phyloP scores from a whole-genome alignment of 805 yeast species.

The Wickerhamiella dianesei region DNA sequence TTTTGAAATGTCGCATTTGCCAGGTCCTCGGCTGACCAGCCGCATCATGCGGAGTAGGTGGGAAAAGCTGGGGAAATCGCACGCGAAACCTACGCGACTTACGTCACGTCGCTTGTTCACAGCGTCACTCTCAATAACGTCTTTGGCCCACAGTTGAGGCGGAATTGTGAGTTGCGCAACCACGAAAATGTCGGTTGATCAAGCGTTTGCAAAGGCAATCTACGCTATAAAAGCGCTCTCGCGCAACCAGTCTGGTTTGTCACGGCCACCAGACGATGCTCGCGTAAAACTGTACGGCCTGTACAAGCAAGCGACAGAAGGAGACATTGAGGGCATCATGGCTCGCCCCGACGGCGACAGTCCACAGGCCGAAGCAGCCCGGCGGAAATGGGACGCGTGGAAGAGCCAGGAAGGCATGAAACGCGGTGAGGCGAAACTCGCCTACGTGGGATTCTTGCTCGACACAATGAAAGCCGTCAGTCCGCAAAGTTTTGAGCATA shows the following conservation, averaged over 20 bases:
- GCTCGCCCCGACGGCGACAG: slow-evolving; percentile 48
- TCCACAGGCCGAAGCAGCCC: slow-evolving; percentile 52
- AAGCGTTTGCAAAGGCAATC: slow-evolving; percentile 72
- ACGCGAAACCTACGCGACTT: background rate
- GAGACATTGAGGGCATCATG: slow-evolving; percentile 59
- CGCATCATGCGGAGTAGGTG: background rate
- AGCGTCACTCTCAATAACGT: background rate
- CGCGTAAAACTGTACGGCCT: slow-evolving; percentile 47
- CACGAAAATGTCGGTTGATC: slow-evolving; percentile 31
- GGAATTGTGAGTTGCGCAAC: too few relatives aligned
- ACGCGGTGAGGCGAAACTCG: slow-evolving; percentile 58
- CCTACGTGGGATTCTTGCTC: slow-evolving; percentile 53
- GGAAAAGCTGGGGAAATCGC: background rate
- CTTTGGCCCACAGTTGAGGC: background rate
- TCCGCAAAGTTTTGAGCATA: slow-evolving; percentile 49
- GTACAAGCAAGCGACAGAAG: slow-evolving; percentile 83
- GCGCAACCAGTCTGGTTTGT: slow-evolving; percentile 15
- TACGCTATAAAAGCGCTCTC: slow-evolving; percentile 64
- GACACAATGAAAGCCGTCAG: slow-evolving; percentile 41
- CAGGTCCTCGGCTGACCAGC: too few relatives aligned
- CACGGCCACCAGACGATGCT: slow-evolving; percentile 16
- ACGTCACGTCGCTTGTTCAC: background rate
- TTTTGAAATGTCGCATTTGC: too few relatives aligned
- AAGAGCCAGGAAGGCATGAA: slow-evolving; percentile 54
- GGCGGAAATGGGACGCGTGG: slow-evolving; percentile 78